phyloP scores from a whole-genome alignment of 257 asterid species.

The Salvia rosmarinus region DNA sequence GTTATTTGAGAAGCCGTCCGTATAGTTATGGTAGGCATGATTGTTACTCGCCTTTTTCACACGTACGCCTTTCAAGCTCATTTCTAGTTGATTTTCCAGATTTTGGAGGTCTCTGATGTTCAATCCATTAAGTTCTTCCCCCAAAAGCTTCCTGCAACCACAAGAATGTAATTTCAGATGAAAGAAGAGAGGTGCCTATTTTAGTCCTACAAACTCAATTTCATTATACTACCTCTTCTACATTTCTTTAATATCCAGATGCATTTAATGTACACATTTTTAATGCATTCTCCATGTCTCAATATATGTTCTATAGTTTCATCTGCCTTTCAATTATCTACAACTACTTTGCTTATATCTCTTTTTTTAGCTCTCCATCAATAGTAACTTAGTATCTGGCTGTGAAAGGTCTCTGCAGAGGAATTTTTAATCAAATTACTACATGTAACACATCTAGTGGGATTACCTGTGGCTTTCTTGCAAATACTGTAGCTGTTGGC shows the following conservation, averaged over 20 bases:
- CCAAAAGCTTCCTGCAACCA: slow-evolving; percentile 63
- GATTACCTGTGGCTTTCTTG: slow-evolving; percentile 53
- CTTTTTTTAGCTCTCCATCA: slow-evolving; percentile 6
- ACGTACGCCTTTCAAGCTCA: slow-evolving; percentile 64
- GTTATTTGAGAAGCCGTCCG: not conserved
- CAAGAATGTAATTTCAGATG: slow-evolving; percentile 23
- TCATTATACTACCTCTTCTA: slow-evolving; percentile 4
- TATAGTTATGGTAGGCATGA: not conserved
- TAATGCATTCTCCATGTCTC: not conserved
- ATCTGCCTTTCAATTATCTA: not conserved
- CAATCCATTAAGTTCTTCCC: slow-evolving; percentile 65
- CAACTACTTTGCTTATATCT: not conserved
- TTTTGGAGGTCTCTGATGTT: slow-evolving; percentile 52
- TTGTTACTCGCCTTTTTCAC: slow-evolving; percentile 48
- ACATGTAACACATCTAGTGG: slow-evolving; percentile 1
- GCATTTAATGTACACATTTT: not conserved
- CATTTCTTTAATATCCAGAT: not conserved
- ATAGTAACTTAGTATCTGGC: not conserved
- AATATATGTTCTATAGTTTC: not conserved
- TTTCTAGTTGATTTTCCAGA: slow-evolving; percentile 64
- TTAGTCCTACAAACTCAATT: not conserved
- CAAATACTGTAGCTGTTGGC: slow-evolving; percentile 54
- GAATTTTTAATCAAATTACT: slow-evolving; percentile 4
- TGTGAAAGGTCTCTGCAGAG: slow-evolving; percentile 2
- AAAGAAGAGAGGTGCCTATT: slow-evolving; percentile 15